phyloP scores from a whole-genome alignment of 2,329 filamentous ascomycete species.

The Sordariomycetes sp. region DNA sequence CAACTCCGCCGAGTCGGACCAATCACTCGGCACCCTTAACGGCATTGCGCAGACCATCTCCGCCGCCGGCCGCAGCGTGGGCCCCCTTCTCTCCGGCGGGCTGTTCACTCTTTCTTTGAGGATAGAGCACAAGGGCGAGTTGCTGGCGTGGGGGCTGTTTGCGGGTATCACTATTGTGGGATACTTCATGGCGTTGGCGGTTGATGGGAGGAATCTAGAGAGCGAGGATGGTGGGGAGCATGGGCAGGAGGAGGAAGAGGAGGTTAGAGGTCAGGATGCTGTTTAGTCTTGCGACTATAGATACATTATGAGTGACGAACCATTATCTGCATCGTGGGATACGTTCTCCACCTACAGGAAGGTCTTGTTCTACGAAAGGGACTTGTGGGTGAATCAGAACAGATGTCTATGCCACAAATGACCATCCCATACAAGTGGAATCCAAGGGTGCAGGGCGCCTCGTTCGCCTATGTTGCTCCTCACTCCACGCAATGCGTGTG shows the following conservation, averaged over 20 bases:
- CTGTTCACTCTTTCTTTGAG: constrained; percentile 70
- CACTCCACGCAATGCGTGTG: too few relatives aligned
- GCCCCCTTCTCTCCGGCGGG: constrained; percentile 76
- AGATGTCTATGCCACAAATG: too few relatives aligned
- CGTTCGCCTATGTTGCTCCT: too few relatives aligned
- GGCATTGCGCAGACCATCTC: constrained; percentile 89
- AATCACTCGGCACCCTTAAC: constrained; percentile 79
- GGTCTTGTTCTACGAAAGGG: too few relatives aligned
- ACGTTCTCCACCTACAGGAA: too few relatives aligned
- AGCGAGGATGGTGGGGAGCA: constrained; percentile 34
- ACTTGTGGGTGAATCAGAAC: too few relatives aligned
- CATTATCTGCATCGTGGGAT: neutral
- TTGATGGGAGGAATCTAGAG: constrained; percentile 50
- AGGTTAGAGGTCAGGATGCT: neutral
- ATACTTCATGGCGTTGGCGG: constrained; percentile 67
- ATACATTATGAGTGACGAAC: neutral
- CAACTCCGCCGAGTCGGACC: constrained; percentile 78
- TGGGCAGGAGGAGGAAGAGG: neutral
- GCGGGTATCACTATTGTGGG: constrained; percentile 71
- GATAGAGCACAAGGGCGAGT: constrained; percentile 69
- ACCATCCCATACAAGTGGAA: too few relatives aligned
- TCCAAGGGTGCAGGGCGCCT: too few relatives aligned
- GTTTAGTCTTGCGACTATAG: neutral
- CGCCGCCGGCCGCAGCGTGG: constrained; percentile 75
- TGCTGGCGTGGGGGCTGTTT: constrained; percentile 76